phyloP scores from a whole-genome alignment of 2,329 filamentous ascomycete species.

The Ascomycota sp. region DNA sequence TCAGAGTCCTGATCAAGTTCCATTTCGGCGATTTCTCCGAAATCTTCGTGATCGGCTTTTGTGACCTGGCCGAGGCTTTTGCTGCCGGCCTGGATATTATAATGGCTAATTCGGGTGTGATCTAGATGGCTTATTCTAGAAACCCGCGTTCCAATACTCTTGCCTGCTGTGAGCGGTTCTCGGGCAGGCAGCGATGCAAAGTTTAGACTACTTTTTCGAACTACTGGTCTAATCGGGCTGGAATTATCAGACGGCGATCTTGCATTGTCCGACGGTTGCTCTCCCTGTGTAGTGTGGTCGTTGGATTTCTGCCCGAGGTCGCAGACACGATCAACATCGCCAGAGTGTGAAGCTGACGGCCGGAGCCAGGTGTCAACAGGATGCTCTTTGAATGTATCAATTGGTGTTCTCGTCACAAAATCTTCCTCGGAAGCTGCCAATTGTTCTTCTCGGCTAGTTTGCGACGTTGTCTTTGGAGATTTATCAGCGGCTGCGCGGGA shows the following conservation, averaged over 20 bases:
- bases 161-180: slow-evolving; percentile 68
- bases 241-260: slow-evolving; percentile 48
- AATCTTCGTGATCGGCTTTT: slow-evolving; percentile 22
- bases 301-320: background rate
- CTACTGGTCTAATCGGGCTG: slow-evolving; percentile 53
- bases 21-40: slow-evolving; percentile 30
- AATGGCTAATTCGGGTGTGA: slow-evolving; percentile 49
- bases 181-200: slow-evolving; percentile 85
- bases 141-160: slow-evolving; percentile 53
- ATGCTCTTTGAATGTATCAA: too few species aligned
- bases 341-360: slow-evolving; percentile 1
- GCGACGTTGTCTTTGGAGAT: too few species aligned
- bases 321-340: background rate
- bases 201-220: slow-evolving; percentile 86
- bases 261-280: slow-evolving; percentile 19
- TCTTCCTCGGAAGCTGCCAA: too few species aligned
- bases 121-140: slow-evolving; percentile 68
- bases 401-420: too few species aligned
- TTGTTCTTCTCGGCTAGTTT: too few species aligned
- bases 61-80: slow-evolving; percentile 41
- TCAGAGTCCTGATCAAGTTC: slow-evolving; percentile 24
- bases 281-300: background rate
- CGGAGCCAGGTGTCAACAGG: slow-evolving; percentile 5
- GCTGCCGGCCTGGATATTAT: slow-evolving; percentile 51
- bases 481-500: too few species aligned